Percentiles rank a stretch among this genome's conserved stretches.
phyloP scores from a whole-genome alignment of 345 rosid species.

The Laguncularia racemosa region DNA sequence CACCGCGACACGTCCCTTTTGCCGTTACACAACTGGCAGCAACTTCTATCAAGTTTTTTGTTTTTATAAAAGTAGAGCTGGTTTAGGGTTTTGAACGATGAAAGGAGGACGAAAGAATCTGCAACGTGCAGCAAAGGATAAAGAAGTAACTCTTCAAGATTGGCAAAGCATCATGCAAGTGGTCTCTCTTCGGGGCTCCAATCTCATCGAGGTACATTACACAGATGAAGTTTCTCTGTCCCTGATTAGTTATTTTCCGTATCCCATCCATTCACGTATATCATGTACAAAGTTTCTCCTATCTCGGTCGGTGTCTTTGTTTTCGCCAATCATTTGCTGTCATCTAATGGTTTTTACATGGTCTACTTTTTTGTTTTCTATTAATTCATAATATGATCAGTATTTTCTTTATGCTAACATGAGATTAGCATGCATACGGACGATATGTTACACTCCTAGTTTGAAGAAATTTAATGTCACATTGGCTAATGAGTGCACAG shows the following conservation, averaged over 20 bases:
- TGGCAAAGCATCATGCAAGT: constrained; percentile 70
- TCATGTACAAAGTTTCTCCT: no score
- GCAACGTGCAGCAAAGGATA: constrained; percentile 62
- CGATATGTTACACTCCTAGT: background rate
- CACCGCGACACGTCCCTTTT: no score
- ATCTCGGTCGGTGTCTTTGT: background rate
- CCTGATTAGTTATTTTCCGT: no score
- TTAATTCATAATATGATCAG: no score
- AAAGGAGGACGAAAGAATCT: constrained; percentile 84
- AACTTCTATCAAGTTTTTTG: no score
- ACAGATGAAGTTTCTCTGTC: background rate
- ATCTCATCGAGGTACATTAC: constrained; percentile 60
- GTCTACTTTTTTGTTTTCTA: background rate
- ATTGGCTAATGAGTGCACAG: no score
- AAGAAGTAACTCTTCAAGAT: constrained; percentile 42
- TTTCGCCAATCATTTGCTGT: background rate
- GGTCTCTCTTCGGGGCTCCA: constrained; percentile 84
- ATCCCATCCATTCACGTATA: no score
- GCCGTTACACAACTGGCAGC: no score
- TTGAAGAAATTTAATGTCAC: background rate
- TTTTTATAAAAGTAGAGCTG: no score
- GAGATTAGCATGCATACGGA: no score
- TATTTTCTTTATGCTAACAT: no score
- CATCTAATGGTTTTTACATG: background rate
- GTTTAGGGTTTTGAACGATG: constrained; percentile 27